A percentile compares a stretch with the other conserved stretches of the same genome.
phyloP scores from a whole-genome alignment of 163 green algal species.

The Prototheca cutis region DNA sequence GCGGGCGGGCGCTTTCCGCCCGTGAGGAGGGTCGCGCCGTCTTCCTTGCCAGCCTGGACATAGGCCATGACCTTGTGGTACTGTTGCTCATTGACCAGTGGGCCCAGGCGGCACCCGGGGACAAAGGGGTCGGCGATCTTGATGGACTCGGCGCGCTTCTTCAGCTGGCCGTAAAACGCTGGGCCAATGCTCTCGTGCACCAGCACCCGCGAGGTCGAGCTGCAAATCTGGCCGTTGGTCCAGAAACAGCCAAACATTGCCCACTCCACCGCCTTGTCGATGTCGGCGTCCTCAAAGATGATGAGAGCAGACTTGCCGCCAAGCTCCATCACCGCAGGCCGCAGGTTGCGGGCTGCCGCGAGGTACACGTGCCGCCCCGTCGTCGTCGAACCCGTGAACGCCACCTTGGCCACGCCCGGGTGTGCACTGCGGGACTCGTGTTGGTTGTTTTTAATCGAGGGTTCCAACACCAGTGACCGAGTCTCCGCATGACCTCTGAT shows the following conservation, averaged over 20 bases:
- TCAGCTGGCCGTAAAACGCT: constrained; percentile 56
- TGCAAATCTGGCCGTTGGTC: constrained; percentile 84
- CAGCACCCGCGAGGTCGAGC: constrained; percentile 68
- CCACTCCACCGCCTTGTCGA: constrained; percentile 88
- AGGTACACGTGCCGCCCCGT: constrained; percentile 57
- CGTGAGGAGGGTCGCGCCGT: constrained; percentile 64
- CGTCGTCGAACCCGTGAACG: constrained; percentile 68
- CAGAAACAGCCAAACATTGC: constrained; percentile 64
- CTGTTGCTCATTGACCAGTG: constrained; percentile 62
- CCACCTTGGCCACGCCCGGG: constrained; percentile 68
- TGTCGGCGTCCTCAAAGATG: constrained; percentile 82
- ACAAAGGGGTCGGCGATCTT: constrained; percentile 54
- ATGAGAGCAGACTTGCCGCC: constrained; percentile 78
- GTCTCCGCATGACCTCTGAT: no score
- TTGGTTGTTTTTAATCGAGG: no score
- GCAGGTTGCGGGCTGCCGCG: constrained; percentile 56
- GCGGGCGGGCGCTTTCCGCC: constrained; percentile 46
- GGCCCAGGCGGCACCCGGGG: constrained; percentile 61
- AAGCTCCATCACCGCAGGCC: constrained; percentile 67
- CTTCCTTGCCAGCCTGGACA: constrained; percentile 48
- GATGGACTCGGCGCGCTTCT: constrained; percentile 25
- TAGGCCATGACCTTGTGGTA: constrained; percentile 59
- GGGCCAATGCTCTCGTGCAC: constrained; percentile 55
- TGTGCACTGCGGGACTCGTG: no score
- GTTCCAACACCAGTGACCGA: no score